Base-by-base conservation (phyloP, 2,329 filamentous ascomycete genomes). In the Endoconidiophora laricicola region DNA sequence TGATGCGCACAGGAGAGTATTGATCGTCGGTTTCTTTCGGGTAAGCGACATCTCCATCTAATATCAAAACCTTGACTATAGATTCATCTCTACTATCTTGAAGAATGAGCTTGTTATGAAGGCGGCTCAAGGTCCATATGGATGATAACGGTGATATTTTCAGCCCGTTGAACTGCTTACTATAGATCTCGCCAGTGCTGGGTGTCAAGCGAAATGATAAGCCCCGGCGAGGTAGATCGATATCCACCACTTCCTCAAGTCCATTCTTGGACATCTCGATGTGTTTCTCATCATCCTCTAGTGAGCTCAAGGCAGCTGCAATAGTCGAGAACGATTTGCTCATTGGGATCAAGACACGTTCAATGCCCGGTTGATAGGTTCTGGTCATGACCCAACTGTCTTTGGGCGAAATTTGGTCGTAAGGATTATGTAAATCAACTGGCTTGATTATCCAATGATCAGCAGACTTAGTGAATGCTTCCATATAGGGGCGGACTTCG, bases 141-240 rank as follows among this genome's bases (percentile, higher is more conserved):
- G 58, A 56, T 54, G 77, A 74, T 9, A 64, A 24, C 0, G 53
- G 12, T 54, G 76, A 71, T 2, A 80, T 56, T 0, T 57, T 54
- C 66, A 75, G 73, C 1, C 68, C 71, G 0, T 65, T 63, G 52
- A 70, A 73, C 50, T 78, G 67, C 4, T 64, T 66, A 0, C 69
- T 77, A n/a, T 56, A 49, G 2, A 78, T 53, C 0, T 41, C 40
- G 0, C 55, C 46, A 0, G 57, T 55, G 0, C 60, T 58, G 2
- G 51, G 12, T 1, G 56, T 54, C 1, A 73, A 48, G 6, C 52
- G 57, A 52, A 79, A 80, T 0, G 64, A 62, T 0, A 78, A 59
- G 3, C 67, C 63, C 0, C 75, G 58, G 2, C 68, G 61, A 0
- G 72, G 71, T 0, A 79, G 52, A 1, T 68, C 61, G 1, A 73